Evolutionary conservation across 805 yeast species (phyloP), one percentile per base, ranked within the genome.

Genomic region (Candida piceae): DNA sequence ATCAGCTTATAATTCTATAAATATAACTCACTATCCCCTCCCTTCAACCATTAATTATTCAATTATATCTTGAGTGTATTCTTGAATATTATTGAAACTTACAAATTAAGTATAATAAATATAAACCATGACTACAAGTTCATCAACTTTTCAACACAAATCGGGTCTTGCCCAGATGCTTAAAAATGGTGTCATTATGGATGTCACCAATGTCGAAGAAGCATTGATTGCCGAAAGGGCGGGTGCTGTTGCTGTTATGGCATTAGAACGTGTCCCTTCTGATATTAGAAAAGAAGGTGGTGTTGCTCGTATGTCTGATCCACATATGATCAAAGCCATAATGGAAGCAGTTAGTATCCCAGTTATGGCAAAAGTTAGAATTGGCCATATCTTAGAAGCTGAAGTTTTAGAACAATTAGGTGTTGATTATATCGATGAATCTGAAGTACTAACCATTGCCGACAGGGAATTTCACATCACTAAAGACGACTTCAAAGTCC

Each of bases 241-340:
- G 4, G 94, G 94, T 42, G 94, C 94, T 11, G 81, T 85, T 63
- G 90, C 94, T 11, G 94, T 84, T 16, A 84, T 84, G 94, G 94
- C 94, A 4, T 68, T 84, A 46, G 94, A 84, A 63, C 66, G 81
- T 49, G 85, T 84, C 40, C 94, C 94, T 9, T 87, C 93, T 7
- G 93, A 84, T 56, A 84, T 84, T 75, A 74, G 93, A 53, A 79
- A 75, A 44, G 75, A 81, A 36, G 90, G 90, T 34, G 82, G 83
- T 39, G 93, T 84, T 34, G 84, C 90, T 41, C 73, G 94, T 51
- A 84, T 84, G 94, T 77, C 85, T 16, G 94, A 84, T 56, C 94
- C 94, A 3, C 66, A 78, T 48, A 77, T 84, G 84, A 80, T 84
- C 60, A 67, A 72, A 55, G 78, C 72, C 15, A 84, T 84, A 58